These are phyloP conservation scores for Nemania sp. DNA, from an alignment of 2,329 filamentous ascomycete species.

Conservation along the genomic window DNA sequence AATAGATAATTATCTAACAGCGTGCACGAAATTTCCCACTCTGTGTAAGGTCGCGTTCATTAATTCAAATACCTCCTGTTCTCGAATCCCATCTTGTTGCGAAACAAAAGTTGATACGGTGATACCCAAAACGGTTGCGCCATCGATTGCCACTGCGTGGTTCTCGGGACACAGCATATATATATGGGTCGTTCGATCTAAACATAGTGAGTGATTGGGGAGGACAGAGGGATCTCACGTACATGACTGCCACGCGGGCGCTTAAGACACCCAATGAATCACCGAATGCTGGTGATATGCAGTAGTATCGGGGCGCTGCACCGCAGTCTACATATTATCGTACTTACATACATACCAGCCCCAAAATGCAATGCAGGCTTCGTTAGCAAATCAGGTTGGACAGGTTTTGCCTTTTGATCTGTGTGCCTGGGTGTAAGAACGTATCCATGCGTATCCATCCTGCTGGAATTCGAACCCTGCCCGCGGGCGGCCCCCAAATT, in stretches of 20 bases:
- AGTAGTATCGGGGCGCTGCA: neutral
- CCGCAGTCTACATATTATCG: too few species aligned
- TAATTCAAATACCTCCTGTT: too few species aligned
- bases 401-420: slow-evolving; percentile 2
- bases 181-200: too few species aligned
- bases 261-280: slow-evolving; percentile 12
- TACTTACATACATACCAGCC: too few species aligned
- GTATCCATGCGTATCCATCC: slow-evolving; percentile 5
- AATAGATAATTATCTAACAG: neutral
- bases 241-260: neutral
- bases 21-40: neutral
- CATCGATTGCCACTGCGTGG: too few species aligned
- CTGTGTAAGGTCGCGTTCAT: slow-evolving; percentile 2
- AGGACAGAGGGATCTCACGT: neutral
- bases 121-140: neutral
- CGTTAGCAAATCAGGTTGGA: slow-evolving; percentile 9
- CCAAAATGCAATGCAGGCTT: too few species aligned
- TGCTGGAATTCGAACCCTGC: neutral
- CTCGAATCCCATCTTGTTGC: neutral
- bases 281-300: neutral
- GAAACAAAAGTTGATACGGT: neutral
- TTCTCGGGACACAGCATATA: too few species aligned
- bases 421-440: too few species aligned
- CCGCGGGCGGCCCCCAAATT: too few species aligned
- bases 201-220: slow-evolving; percentile 16